phyloP scores from a whole-genome alignment of 2,329 filamentous ascomycete species.

The Fusarium pininemorale region DNA sequence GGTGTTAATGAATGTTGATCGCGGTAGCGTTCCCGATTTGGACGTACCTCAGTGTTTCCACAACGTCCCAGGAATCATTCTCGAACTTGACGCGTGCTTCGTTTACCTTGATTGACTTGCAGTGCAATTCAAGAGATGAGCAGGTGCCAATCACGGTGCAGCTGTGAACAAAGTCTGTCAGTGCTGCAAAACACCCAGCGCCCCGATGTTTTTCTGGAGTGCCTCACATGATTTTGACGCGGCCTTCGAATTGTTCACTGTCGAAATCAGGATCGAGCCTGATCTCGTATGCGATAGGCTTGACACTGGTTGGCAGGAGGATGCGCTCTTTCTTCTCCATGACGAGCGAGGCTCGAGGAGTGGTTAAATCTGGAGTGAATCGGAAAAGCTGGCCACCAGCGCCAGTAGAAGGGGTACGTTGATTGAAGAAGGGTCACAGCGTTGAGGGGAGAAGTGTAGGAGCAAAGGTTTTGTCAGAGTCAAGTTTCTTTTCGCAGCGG shows the following conservation, averaged over 20 bases:
- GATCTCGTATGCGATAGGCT: rapidly evolving
- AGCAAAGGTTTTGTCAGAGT: neutral
- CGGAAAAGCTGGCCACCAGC: neutral
- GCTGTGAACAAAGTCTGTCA: neutral
- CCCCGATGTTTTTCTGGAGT: neutral
- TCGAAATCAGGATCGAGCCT: neutral
- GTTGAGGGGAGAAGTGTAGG: neutral
- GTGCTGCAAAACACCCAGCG: neutral
- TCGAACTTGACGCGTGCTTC: rapidly evolving
- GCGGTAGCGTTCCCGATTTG: rapidly evolving
- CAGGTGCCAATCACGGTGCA: neutral
- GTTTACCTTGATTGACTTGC: neutral
- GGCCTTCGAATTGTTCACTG: neutral
- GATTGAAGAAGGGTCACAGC: neutral
- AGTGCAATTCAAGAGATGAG: neutral
- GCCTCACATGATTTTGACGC: neutral
- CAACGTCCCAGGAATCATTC: rapidly evolving
- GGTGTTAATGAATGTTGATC: rapidly evolving
- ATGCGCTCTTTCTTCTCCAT: neutral
- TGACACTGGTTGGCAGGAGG: neutral
- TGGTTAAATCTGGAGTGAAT: neutral
- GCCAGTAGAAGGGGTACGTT: rapidly evolving
- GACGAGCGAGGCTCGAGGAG: rapidly evolving
- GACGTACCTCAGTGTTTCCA: rapidly evolving
- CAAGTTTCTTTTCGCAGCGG: neutral